These are phyloP conservation scores for Colletotrichum shisoi DNA, from an alignment of 2,329 filamentous ascomycete species.

Conservation along the genomic window DNA sequence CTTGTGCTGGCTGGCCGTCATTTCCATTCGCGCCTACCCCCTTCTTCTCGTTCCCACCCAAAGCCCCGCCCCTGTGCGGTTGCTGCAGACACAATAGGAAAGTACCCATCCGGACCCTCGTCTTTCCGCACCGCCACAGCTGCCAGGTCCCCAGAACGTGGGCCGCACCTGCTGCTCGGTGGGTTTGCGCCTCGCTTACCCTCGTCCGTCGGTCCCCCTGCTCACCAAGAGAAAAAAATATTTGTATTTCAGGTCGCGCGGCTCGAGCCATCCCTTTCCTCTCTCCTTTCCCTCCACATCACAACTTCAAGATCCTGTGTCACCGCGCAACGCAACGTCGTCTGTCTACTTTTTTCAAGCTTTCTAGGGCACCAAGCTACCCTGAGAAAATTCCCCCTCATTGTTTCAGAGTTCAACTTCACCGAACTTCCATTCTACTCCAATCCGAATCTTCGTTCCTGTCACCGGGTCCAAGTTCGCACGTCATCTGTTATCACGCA, in stretches of 20 bases:
- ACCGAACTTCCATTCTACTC: conserved; percentile 53
- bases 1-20: conserved; percentile 10
- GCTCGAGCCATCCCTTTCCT: conserved; percentile 45
- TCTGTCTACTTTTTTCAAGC: conserved; percentile 53
- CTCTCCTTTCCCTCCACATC: conserved; percentile 50
- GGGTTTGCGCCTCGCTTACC: conserved; percentile 39
- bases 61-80: conserved; percentile 25
- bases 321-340: conserved; percentile 58
- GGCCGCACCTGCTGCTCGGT: conserved; percentile 36
- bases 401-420: conserved; percentile 75
- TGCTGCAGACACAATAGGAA: conserved; percentile 37
- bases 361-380: conserved; percentile 91
- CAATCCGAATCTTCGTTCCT: conserved; percentile 56
- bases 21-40: conserved; percentile 27
- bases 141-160: conserved; percentile 32
- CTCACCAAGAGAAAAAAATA: conserved; percentile 48
- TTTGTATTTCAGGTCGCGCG: conserved; percentile 46
- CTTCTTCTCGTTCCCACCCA: conserved; percentile 17
- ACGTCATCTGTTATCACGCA: conserved; percentile 59
- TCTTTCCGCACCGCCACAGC: conserved; percentile 36
- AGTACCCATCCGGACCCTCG: conserved; percentile 34
- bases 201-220: conserved; percentile 37
- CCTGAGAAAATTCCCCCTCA: conserved; percentile 72
- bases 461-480: conserved; percentile 50
- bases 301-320: conserved; percentile 57